Conservation (phyloP, 129 eudicot genomes). For the Flaveria brownii region DNA sequence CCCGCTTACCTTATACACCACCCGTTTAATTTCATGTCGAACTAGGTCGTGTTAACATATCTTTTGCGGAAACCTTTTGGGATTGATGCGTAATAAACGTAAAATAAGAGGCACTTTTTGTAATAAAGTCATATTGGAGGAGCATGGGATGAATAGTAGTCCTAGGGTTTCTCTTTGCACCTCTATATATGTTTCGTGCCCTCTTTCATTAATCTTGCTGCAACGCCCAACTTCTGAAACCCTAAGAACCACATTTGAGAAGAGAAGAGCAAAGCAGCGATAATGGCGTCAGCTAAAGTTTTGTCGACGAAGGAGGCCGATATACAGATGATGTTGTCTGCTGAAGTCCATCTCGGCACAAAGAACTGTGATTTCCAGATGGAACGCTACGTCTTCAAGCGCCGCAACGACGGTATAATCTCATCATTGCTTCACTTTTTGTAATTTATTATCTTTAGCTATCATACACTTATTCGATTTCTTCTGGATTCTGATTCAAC, state of each 20-base stretch:
- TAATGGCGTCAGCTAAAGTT: conserved; percentile 32
- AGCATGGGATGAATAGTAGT: background rate
- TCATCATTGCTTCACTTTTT: background rate
- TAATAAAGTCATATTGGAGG: background rate
- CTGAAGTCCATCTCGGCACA: conserved; percentile 79
- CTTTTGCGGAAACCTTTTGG: background rate
- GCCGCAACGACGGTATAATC: conserved; percentile 54
- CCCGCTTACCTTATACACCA: no score
- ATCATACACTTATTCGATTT: background rate
- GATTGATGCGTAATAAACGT: conserved; percentile 1
- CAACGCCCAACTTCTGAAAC: conserved; percentile 34
- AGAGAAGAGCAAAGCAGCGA: background rate
- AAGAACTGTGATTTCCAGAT: conserved; percentile 79
- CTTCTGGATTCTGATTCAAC: background rate
- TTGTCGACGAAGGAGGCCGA: conserved; percentile 60
- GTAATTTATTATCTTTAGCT: background rate
- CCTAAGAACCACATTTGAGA: conserved; percentile 13
- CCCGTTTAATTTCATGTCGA: no score
- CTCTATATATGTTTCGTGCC: conserved; percentile 27
- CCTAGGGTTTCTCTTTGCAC: conserved; percentile 34
- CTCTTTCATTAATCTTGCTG: conserved; percentile 20
- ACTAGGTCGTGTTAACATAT: no score
- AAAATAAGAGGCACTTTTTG: background rate
- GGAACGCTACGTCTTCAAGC: conserved; percentile 80
- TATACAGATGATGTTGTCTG: conserved; percentile 76